phyloP scores from a whole-genome alignment of 2,329 filamentous ascomycete genomes.

The Colletotrichum simmondsii region DNA sequence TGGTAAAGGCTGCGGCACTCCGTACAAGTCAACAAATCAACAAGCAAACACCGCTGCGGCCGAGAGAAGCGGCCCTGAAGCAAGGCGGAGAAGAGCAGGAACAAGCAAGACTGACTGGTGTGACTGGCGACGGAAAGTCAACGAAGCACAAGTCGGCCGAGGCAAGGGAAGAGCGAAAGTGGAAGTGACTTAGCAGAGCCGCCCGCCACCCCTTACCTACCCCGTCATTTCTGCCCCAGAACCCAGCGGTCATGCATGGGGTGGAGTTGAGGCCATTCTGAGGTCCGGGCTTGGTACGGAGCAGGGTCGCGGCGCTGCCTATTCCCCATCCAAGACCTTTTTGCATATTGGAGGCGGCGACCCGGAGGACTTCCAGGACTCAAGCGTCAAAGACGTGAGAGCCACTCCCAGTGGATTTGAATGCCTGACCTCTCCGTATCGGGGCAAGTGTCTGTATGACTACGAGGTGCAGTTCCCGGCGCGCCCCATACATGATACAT shows the following conservation, averaged over 20 bases:
- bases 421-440: background rate
- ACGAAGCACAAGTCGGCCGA: background rate
- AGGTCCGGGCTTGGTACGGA: conserved; percentile 5
- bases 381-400: background rate
- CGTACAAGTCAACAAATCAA: background rate
- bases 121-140: background rate
- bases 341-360: background rate
- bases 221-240: background rate
- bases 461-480: background rate
- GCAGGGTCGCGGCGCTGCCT: background rate
- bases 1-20: background rate
- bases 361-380: too few species aligned
- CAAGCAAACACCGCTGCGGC: background rate
- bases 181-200: background rate
- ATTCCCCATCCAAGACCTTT: background rate
- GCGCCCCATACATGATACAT: background rate
- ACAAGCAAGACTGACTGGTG: background rate
- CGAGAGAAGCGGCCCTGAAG: background rate
- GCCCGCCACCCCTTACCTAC: background rate
- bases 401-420: background rate
- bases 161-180: background rate
- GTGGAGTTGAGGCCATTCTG: conserved; percentile 8
- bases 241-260: background rate
- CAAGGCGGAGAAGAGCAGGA: background rate
- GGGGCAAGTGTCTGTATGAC: background rate